Base-by-base conservation (phyloP, 306 rosid species). In the Purshia tridentata region DNA sequence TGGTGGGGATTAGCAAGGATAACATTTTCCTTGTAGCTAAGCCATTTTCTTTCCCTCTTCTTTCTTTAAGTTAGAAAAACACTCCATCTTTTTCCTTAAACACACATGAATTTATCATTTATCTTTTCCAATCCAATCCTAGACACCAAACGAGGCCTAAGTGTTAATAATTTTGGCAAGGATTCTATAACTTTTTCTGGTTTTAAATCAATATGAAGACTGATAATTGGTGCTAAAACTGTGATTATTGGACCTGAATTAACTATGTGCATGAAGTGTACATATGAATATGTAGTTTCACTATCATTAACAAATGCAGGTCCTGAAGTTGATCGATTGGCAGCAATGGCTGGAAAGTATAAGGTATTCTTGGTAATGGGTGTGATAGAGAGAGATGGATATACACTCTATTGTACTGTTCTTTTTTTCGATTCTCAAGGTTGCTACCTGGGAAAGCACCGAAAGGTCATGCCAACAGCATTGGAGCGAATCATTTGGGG, bases 301-400 rank as follows among this genome's bases (percentile, higher is more conserved):
- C 35, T 18, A 48, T 52, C 50, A 58, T 61, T 63, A 60, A 67
- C 65, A 22, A 61, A 46, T 12, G 84, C 48, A 93, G 98, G 96
- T 62, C 94, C 98, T 78, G 98, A 93, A 80, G 96, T 93, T 52
- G 94, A 91, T 75, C 86, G 86, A 62, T 83, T 93, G 87, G 94
- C 97, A 59, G 90, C 96, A 82, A 89, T 93, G 98, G 97, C 97
- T 2, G 97, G 91, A 63, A 93, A 89, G 84, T 91, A 88, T 57
- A 88, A 85, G 79, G 93, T 91, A 4, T 78, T 87, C 82, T 59
- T 93, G 79, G 98, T 93, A 54, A 89, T 93, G 82, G 98, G 96
- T 72, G 97, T 88, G 78, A 91, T 93, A 69, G 98, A 93, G 81
- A 89, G 92, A 81, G 97, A 89, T 68, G 96, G 98, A 69, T 93